Base-by-base conservation (phyloP, 2,329 filamentous ascomycete species). In the Trichoderma afroharzianum region DNA sequence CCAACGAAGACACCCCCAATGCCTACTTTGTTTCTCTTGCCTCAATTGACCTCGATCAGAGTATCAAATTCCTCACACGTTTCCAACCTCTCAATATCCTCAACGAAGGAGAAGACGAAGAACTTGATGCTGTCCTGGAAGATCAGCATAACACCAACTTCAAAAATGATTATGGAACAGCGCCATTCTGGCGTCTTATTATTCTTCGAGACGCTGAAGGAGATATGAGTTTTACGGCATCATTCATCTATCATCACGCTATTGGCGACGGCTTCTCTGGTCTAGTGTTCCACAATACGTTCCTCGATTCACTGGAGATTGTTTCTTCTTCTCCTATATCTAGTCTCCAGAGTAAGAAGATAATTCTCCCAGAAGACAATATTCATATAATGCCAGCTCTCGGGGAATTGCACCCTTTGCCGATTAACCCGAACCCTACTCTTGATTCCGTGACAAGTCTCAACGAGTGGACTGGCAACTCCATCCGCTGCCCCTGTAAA, bases 201-300 rank as follows among this genome's bases (percentile, higher is more conserved):
- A 28, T 63, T 18, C 24, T 85, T 9, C 74, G 76, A n/a, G 73
- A 78, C 15, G 50, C 74, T 15, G 74, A 72, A 9, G 70, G 76
- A 36, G 21, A 74, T 3, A 74, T 69, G 3, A 74, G 72, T 3
- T 85, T 87, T 71, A 84, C 82, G 0, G 82, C 81, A 2, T 76
- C 76, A 2, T 86, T 85, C 76, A 77, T 85, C 11, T 85, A 80
- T 73, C 85, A 87, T 70, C 85, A 86, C 76, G 82, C 81, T 3
- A 77, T 86, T 63, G 82, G 81, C 3, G 85, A 87, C 73, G 84
- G 85, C 2, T 76, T 76, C 9, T 84, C 83, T 0, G 83, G 82
- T 0, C 79, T 84, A 32, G 78, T 82, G 0, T 86, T 86, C 72
- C 85, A 86, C 69, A 74, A 78, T 9, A 77, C 79, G 0, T 83